Percentiles rank a stretch among this genome's conserved stretches.
phyloP scores from a whole-genome alignment of 805 yeast genomes.

The Danielia reshetovae region DNA sequence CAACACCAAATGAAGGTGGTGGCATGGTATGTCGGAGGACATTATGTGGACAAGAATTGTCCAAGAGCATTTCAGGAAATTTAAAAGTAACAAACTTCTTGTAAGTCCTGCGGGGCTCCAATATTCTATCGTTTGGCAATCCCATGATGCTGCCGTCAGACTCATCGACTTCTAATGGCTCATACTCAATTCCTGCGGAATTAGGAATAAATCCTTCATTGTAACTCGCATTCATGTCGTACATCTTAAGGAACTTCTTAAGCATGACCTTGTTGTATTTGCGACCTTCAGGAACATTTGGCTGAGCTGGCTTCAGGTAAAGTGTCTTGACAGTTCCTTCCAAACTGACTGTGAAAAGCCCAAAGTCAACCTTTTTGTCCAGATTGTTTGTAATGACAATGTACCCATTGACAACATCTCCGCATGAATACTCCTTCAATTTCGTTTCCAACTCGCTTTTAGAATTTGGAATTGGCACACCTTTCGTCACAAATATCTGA shows the following conservation, averaged over 20 bases:
- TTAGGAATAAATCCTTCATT: slow-evolving; percentile 47
- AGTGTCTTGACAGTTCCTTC: slow-evolving; percentile 32
- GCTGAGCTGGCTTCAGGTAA: slow-evolving; percentile 18
- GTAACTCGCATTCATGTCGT: slow-evolving; percentile 56
- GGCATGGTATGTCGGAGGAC: slow-evolving; percentile 36
- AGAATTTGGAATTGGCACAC: slow-evolving; percentile 42
- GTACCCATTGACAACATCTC: slow-evolving; percentile 42
- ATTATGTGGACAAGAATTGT: slow-evolving; percentile 48
- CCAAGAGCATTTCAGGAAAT: slow-evolving; percentile 51
- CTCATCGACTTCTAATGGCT: slow-evolving; percentile 39
- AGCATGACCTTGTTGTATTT: slow-evolving; percentile 30
- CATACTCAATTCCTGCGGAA: slow-evolving; percentile 47
- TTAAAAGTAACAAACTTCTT: slow-evolving; percentile 58
- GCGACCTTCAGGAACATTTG: slow-evolving; percentile 9
- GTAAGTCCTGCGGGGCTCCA: slow-evolving; percentile 47
- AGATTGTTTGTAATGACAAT: slow-evolving; percentile 47
- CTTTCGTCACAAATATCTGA: slow-evolving; percentile 51
- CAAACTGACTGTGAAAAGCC: slow-evolving; percentile 33
- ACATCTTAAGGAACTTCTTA: slow-evolving; percentile 56
- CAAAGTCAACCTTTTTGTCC: slow-evolving; percentile 39
- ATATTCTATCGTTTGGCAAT: slow-evolving; percentile 43
- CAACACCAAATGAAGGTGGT: slow-evolving; percentile 43
- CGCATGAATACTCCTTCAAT: slow-evolving; percentile 38
- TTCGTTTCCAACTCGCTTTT: slow-evolving; percentile 43
- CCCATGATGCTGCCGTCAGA: slow-evolving; percentile 49